Evolutionary conservation across 345 rosid genomes (phyloP).

Genomic region (Balakata baccata): DNA sequence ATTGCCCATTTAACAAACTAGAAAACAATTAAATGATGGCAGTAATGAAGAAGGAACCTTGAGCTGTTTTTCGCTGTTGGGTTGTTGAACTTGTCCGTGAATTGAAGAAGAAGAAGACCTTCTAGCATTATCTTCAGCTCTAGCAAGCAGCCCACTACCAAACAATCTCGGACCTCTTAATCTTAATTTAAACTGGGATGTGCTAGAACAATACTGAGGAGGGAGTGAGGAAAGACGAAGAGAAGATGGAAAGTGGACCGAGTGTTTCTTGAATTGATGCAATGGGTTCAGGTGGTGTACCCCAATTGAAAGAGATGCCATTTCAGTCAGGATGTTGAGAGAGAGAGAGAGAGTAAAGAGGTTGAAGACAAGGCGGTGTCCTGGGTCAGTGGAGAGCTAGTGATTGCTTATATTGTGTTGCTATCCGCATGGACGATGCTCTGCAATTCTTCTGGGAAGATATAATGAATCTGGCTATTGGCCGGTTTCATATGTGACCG

Average conservation of each 20-base stretch:
- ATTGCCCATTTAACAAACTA: background rate
- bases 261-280: conserved; percentile 29
- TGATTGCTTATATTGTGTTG: background rate
- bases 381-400: background rate
- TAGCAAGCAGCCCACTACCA: conserved; percentile 46
- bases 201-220: conserved; percentile 32
- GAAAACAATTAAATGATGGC: conserved; percentile 16
- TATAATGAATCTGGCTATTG: conserved; percentile 4
- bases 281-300: conserved; percentile 35
- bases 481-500: background rate
- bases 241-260: conserved; percentile 25
- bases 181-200: conserved; percentile 37
- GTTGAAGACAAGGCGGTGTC: background rate
- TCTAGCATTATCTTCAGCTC: conserved; percentile 75
- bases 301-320: conserved; percentile 61
- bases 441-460: background rate
- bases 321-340: conserved; percentile 20
- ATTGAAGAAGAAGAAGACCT: conserved; percentile 25
- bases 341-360: conserved; percentile 1
- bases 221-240: conserved; percentile 19
- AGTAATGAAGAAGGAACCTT: conserved; percentile 43
- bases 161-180: conserved; percentile 42
- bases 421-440: background rate
- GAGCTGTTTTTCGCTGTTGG: conserved; percentile 40
- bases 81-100: conserved; percentile 25